A percentile compares a stretch with the other conserved stretches of the same genome.
Evolutionary conservation across 2,329 filamentous ascomycete genomes (phyloP).

Genomic region (Hymenoscyphus occultus): DNA sequence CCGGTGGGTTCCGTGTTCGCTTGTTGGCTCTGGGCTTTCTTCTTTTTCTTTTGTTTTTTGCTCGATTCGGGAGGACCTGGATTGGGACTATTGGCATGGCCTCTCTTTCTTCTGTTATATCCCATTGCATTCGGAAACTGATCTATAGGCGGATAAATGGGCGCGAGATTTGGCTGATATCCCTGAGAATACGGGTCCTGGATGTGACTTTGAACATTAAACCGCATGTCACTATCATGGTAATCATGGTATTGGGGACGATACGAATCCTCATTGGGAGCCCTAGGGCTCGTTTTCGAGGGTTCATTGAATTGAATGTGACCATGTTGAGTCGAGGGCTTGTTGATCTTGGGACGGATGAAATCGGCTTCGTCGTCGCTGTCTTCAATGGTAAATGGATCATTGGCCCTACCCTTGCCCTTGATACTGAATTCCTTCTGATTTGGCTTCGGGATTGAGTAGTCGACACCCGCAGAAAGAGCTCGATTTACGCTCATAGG

Average conservation of each 20-base stretch:
- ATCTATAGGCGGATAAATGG: neutral
- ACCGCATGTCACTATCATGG: constrained; percentile 4
- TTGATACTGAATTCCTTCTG: constrained; percentile 32
- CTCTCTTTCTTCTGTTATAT: neutral
- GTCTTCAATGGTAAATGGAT: constrained; percentile 33
- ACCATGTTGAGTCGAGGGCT: constrained; percentile 12
- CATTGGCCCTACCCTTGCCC: constrained; percentile 29
- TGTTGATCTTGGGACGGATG: constrained; percentile 30
- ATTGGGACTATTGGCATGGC: neutral
- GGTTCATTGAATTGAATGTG: constrained; percentile 23
- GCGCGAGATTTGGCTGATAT: neutral
- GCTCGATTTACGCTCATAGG: constrained; percentile 37
- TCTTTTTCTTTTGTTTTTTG: neutral
- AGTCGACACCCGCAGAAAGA: constrained; percentile 32
- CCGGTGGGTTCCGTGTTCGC: neutral
- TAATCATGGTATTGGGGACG: neutral
- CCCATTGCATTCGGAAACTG: neutral
- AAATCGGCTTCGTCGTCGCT: constrained; percentile 33
- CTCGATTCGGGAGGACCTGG: neutral
- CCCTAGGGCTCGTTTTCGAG: neutral
- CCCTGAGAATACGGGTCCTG: neutral
- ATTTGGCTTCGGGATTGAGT: constrained; percentile 24
- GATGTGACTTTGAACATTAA: constrained; percentile 1
- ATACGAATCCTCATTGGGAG: constrained; percentile 1
- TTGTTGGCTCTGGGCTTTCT: neutral